phyloP scores from a whole-genome alignment of 148 eudicot genomes.

The Oxyria digyna region DNA sequence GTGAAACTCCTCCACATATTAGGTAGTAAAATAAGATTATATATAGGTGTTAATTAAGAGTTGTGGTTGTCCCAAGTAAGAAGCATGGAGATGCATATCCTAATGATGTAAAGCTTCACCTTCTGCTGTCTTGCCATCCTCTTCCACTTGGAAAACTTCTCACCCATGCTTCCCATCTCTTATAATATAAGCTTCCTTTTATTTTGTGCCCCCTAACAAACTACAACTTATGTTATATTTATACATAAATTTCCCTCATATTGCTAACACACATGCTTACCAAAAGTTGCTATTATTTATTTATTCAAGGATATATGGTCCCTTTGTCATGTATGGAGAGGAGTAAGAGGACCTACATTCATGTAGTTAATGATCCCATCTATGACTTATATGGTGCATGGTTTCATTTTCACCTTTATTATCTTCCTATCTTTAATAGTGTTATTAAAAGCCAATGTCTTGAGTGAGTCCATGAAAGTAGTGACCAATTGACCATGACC shows the following conservation, averaged over 20 bases:
- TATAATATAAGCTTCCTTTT: background rate
- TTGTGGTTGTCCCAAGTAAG: constrained; percentile 16
- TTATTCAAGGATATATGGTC: background rate
- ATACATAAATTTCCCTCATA: background rate
- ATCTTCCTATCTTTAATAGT: background rate
- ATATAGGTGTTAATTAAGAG: background rate
- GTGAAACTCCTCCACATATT: no score
- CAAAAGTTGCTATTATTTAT: background rate
- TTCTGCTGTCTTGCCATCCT: constrained; percentile 31
- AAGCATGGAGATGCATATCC: constrained; percentile 43
- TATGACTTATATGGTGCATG: background rate
- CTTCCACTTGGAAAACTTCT: constrained; percentile 34
- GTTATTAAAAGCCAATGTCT: background rate
- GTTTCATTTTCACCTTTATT: background rate
- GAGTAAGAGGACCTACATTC: background rate
- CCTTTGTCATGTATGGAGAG: background rate
- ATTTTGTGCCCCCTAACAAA: constrained; percentile 3
- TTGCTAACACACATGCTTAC: constrained; percentile 5
- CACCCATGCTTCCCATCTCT: constrained; percentile 18
- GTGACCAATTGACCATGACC: no score
- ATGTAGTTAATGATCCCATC: background rate
- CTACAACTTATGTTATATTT: background rate
- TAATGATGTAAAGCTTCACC: constrained; percentile 38
- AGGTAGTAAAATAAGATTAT: no score
- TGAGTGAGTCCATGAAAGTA: no score